Evolutionary conservation across 768 basidiomycete genomes (phyloP), one percentile per base, ranked within the genome.

Genomic region (Lentinula aciculospora): DNA sequence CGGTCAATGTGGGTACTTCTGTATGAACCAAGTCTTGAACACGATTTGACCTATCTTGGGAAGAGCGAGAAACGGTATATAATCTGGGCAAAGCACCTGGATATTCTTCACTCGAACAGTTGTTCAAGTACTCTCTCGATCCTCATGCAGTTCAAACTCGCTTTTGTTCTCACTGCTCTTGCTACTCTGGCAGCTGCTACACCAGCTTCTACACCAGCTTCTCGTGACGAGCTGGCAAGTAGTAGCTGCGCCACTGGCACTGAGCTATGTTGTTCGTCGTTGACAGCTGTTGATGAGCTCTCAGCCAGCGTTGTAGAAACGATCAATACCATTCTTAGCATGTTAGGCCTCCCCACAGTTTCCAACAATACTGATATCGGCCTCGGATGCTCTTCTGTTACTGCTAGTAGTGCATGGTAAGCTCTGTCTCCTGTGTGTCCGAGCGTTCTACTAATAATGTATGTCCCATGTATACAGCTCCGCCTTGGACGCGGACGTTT

Each of bases 61-160:
- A 34, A 28, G 28, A 15, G 13, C 19, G 19, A 23, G 34, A 44
- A 44, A 19, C n/a, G 28, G 25, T 56, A 56, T 53, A 53, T 23
- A 53, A 53, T 36, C 51, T 37, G 21, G n/a, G 19, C n/a, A 53
- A 15, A 39, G 23, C 2, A 6, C 12, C 23, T 29, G 3, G 21
- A 15, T 10, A 6, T 56, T 56, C 42, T 15, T 29, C 42, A 56
- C 54, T 56, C 54, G 54, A 56, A 56, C 54, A 44, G 17, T 45
- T 42, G 54, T 56, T 56, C 54, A 56, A 56, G 51, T 31, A 42
- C 27, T 32, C 29, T 21, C 27, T 17, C 17, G 17, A 47, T 23
- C 21, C 42, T 44, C 53, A 56, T 56, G 54, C 54, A 56, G 32
- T 56, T 56, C 54, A 56, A 56, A 46, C 15, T 56, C 21, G 54